These are phyloP conservation scores for Golubevia sp. DNA, from an alignment of 1,284 basidiomycete species.

Conservation along the genomic window DNA sequence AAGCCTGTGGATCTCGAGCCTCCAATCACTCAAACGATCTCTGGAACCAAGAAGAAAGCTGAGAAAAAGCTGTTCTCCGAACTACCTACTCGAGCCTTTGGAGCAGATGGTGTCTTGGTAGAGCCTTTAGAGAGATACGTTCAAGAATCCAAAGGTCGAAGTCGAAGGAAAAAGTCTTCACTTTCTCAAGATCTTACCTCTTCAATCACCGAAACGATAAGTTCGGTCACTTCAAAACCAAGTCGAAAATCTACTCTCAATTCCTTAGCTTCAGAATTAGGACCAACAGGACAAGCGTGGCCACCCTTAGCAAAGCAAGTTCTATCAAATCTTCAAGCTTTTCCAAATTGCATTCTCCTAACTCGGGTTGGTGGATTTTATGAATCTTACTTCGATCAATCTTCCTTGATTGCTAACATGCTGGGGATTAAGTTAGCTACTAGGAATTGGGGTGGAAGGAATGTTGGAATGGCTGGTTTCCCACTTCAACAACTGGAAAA, in stretches of 20 bases:
- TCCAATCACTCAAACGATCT: no score
- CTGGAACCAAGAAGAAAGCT: no score
- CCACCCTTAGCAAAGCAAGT: conserved; percentile 48
- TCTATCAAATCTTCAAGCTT: conserved; percentile 38
- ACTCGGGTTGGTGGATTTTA: conserved; percentile 58
- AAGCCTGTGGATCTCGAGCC: no score
- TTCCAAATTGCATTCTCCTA: conserved; percentile 48
- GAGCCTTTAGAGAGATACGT: no score
- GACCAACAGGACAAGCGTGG: conserved; percentile 20
- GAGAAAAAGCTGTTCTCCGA: not conserved
- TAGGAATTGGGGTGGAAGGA: conserved; percentile 39
- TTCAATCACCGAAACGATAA: not conserved
- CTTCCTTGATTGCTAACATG: conserved; percentile 30
- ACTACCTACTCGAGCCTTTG: not conserved
- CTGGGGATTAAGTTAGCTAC: conserved; percentile 49
- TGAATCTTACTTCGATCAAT: conserved; percentile 59
- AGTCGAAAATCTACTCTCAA: not conserved
- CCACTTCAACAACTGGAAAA: conserved; percentile 54
- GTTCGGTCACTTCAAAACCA: not conserved
- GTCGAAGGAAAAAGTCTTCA: not conserved
- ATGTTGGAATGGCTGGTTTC: conserved; percentile 56
- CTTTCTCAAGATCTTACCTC: not conserved
- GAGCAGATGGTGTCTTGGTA: not conserved
- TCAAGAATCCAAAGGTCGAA: not conserved
- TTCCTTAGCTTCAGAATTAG: not conserved